Conservation (phyloP, 164 flowering plant species). For the Umbellularia californica region DNA sequence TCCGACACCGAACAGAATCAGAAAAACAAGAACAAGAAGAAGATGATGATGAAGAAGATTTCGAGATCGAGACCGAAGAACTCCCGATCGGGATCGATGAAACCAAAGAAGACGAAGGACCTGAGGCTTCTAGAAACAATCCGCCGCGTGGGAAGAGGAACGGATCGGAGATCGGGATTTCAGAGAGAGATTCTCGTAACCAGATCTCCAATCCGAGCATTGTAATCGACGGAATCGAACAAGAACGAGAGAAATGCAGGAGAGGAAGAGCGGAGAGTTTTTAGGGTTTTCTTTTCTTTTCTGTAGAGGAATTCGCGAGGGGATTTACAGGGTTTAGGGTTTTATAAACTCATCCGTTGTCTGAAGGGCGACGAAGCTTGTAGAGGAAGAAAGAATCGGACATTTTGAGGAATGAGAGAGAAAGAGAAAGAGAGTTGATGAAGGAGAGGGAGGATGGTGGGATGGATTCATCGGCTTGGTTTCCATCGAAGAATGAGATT, state of each 20-base stretch:
- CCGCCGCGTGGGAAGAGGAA: slow-evolving; percentile 28
- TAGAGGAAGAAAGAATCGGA: slow-evolving; percentile 25
- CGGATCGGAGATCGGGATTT: neutral
- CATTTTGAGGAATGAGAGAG: slow-evolving; percentile 3
- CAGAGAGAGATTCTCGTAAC: slow-evolving; percentile 12
- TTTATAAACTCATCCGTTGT: slow-evolving; percentile 5
- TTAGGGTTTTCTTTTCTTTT: no score
- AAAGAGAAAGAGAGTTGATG: neutral
- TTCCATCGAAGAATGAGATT: neutral
- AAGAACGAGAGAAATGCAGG: neutral
- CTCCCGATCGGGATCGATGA: slow-evolving; percentile 23
- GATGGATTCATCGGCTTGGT: neutral
- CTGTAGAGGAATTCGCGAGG: neutral
- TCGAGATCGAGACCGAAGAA: slow-evolving; percentile 2
- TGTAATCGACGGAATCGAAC: slow-evolving; percentile 2
- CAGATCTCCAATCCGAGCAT: slow-evolving; percentile 32
- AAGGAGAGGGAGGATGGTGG: neutral
- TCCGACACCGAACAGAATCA: slow-evolving; percentile 3
- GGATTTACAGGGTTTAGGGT: neutral
- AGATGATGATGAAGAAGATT: neutral
- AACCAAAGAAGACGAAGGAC: slow-evolving; percentile 45
- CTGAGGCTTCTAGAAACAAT: slow-evolving; percentile 47
- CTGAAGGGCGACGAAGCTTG: slow-evolving; percentile 19
- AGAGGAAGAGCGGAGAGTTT: neutral
- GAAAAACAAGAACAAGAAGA: slow-evolving; percentile 1